Base-by-base conservation (phyloP, 2,329 filamentous ascomycete genomes). In the Aulographum hederae region DNA sequence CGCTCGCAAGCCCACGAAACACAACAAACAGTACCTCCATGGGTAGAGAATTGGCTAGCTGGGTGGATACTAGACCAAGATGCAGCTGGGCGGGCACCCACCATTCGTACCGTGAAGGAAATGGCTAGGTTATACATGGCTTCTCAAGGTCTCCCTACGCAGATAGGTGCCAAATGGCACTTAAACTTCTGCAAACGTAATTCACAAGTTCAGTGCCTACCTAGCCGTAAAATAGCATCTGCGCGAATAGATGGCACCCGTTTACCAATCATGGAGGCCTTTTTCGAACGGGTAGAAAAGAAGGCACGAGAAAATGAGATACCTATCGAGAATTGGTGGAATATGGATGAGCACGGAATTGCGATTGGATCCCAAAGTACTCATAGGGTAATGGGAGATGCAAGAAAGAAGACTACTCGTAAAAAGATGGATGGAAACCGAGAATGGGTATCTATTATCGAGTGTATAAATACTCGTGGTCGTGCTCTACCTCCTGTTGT, bases 301-400 rank as follows among this genome's bases (percentile, higher is more conserved):
- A 25, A 10, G 10, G 10, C 10, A 10, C 10, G 13, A 10, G 10
- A 25, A 13, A 10, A 25, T 13, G 13, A 25, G 21, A 25, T 13
- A 10, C 10, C 10, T 10, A 10, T 13, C 21, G 26, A 13, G 26
- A 28, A 28, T 15, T 6, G 6, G 6, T 28, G 14, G 6, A 28
- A 28, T 28, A 14, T 28, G n/a, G 26, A 28, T 15, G 26, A 28
- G 16, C 6, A 6, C 26, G 26, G 26, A 18, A 28, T 28, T 14
- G 16, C 16, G 6, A 13, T 6, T 6, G 6, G 6, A 10, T 14
- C 6, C 10, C n/a, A 18, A 28, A 28, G n/a, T 13, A 8, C n/a
- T 28, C n/a, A 13, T 13, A 28, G 26, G 16, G 6, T 8, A 14
- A 15, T 8, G 14, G 6, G 26, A 18, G 6, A 28, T 18, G 26